Conservation (phyloP, 345 rosid species). For the Pseudoturritis turrita region DNA sequence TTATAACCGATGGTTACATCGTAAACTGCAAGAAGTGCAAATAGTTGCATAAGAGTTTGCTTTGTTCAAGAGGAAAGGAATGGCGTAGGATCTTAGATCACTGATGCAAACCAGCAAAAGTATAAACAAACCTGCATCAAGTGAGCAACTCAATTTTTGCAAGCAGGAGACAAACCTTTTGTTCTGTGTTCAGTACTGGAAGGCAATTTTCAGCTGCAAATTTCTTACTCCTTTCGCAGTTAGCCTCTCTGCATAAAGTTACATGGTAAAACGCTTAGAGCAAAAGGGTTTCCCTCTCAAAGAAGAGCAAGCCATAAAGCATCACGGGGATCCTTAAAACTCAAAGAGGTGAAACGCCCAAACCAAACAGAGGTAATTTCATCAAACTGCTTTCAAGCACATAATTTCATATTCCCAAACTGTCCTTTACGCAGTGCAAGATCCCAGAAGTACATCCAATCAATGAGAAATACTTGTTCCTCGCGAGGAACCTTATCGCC, state of each 20-base stretch:
- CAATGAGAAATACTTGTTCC: slow-evolving; percentile 75
- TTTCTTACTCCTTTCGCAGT: slow-evolving; percentile 55
- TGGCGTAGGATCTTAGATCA: neutral
- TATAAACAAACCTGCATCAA: slow-evolving; percentile 70
- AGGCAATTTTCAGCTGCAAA: slow-evolving; percentile 63
- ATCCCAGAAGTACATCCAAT: slow-evolving; percentile 86
- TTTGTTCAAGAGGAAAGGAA: neutral
- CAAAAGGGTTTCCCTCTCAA: slow-evolving; percentile 46
- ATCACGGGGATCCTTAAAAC: slow-evolving; percentile 65
- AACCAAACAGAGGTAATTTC: slow-evolving; percentile 73
- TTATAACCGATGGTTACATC: slow-evolving; percentile 86
- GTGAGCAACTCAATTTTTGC: slow-evolving; percentile 56
- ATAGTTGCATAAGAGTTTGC: slow-evolving; percentile 4
- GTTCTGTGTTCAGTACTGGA: slow-evolving; percentile 62
- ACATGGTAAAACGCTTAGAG: neutral
- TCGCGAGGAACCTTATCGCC: slow-evolving; percentile 68
- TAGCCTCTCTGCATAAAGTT: slow-evolving; percentile 56
- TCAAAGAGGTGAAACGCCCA: slow-evolving; percentile 72
- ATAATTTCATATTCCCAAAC: slow-evolving; percentile 54
- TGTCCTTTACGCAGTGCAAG: slow-evolving; percentile 62
- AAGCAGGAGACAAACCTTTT: slow-evolving; percentile 77
- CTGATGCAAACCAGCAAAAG: neutral
- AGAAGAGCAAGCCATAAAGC: slow-evolving; percentile 89
- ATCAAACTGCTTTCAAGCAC: slow-evolving; percentile 70
- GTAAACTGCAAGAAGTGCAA: slow-evolving; percentile 50